Base-by-base conservation (phyloP, 106 monocot species). In the Apostasia ramifera region DNA sequence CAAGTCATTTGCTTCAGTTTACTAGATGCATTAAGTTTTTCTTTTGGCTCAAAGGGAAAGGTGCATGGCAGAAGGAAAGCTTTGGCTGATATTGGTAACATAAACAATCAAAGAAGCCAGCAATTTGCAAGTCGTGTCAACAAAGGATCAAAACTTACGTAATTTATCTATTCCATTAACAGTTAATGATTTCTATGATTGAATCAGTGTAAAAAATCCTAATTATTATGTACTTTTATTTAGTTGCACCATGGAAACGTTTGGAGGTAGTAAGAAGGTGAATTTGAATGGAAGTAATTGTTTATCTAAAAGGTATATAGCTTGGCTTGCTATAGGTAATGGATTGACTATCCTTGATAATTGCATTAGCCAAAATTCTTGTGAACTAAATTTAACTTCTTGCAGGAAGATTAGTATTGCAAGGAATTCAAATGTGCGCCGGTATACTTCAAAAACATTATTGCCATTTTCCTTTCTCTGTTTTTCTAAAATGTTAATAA, bases 21-120 rank as follows among this genome's bases (percentile, higher is more conserved):
- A 52, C 7, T 52, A 10, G 10, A 4, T 52, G 52, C 52, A 64
- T 46, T 64, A 6, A 44, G n/a, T 38, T 47, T 13, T 48, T 65
- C 45, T 47, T 26, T 14, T 13, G 42, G 2, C 15, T 40, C 4
- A 5, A 68, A 68, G 63, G 63, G 72, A 41, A 63, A 14, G 48
- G 47, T 62, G 71, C 59, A 71, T 60, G 26, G 26, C 52, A 38
- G 60, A 45, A 61, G 61, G 42, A 71, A 71, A 61, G 50, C 61
- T 71, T 42, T 62, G 52, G 71, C 37, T 54, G 49, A 50, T 52
- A 62, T 61, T 46, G 43, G 44, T n/a, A 57, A 63, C 44, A 2
- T 42, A 44, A 62, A 62, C n/a, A 71, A 60, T 2, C 10, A 42
- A 62, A 43, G 53, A 9, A 62, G n/a, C 43, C 53, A 44, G 8